These are phyloP conservation scores for Prunus davidiana DNA, from an alignment of 306 rosid genomes.

Conservation along the genomic window DNA sequence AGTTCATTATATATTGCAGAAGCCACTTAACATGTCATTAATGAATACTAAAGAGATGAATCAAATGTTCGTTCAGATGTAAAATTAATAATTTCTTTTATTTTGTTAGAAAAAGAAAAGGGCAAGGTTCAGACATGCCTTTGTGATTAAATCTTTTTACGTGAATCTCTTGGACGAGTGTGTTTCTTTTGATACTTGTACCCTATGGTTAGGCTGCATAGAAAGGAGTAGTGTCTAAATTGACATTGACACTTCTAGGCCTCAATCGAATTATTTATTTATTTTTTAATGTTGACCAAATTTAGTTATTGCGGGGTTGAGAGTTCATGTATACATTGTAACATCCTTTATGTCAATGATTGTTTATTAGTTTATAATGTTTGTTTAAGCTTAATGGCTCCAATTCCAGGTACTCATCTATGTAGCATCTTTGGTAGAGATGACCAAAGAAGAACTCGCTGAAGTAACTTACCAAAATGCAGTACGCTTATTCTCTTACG, in stretches of 20 bases:
- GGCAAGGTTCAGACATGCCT: neutral
- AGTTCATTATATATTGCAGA: no score
- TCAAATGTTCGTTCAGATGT: no score
- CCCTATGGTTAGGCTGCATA: neutral
- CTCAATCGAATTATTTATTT: neutral
- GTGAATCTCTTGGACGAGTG: neutral
- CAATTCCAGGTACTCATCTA: constrained; percentile 42
- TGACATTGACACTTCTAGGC: no score
- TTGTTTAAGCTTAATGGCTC: neutral
- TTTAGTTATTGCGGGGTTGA: neutral
- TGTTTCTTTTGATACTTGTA: neutral
- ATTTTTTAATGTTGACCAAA: neutral
- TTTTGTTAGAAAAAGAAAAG: neutral
- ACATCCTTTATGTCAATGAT: no score
- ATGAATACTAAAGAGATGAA: no score
- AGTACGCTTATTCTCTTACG: constrained; percentile 33
- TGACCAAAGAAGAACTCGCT: constrained; percentile 43
- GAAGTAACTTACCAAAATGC: constrained; percentile 43
- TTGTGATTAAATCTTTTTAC: neutral
- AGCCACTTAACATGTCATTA: no score
- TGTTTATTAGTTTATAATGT: neutral
- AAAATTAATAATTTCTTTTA: no score
- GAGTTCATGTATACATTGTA: no score
- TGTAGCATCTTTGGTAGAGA: constrained; percentile 50
- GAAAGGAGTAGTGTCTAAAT: neutral